Percentiles rank a stretch among this genome's conserved stretches.
Conservation (phyloP, 2,329 filamentous ascomycete species). For the Aspergillus piperis region DNA sequence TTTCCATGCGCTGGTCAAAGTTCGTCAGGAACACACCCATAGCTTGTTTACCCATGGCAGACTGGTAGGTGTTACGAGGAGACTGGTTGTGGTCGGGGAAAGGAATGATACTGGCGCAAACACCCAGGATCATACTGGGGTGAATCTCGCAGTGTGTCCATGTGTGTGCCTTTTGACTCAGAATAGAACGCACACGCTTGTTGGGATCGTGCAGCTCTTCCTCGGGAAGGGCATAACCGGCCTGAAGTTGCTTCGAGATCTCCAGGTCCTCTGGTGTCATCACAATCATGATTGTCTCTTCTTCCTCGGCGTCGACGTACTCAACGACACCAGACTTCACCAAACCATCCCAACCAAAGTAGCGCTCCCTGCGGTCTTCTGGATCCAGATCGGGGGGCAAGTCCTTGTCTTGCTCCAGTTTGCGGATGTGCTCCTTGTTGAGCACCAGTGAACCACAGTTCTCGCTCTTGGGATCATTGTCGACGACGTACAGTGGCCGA, state of each 20-base stretch:
- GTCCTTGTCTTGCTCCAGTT: constrained; percentile 72
- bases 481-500: constrained; percentile 88
- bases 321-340: constrained; percentile 85
- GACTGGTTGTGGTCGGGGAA: constrained; percentile 99
- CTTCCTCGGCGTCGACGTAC: constrained; percentile 96
- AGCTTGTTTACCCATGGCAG: constrained; percentile 99
- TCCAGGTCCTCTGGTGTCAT: constrained; percentile 98
- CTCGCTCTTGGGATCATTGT: constrained; percentile 74
- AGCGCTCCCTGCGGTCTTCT: constrained; percentile 59
- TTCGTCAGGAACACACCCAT: constrained; percentile 99
- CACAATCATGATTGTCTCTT: constrained; percentile 98
- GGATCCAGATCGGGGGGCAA: constrained; percentile 61
- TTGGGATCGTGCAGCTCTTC: constrained; percentile 74
- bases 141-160: constrained; percentile 99
- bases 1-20: constrained; percentile 96
- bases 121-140: constrained; percentile 97
- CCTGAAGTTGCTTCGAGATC: constrained; percentile 68
- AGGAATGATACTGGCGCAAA: constrained; percentile 98
- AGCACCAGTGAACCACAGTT: constrained; percentile 78
- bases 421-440: constrained; percentile 77
- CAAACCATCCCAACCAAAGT: constrained; percentile 86
- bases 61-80: constrained; percentile 98
- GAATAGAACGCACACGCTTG: constrained; percentile 80
- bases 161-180: constrained; percentile 83
- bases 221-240: constrained; percentile 60